A percentile compares a stretch with the other conserved stretches of the same genome.
phyloP scores from a whole-genome alignment of 345 rosid genomes.

The rapeseed (Brassica napus) region Da-Ae NC_063436.1:13605501-13606000 shows the following conservation, averaged over 20 bases:
- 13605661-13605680: neutral
- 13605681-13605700: neutral
- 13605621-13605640: too few species aligned
- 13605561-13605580: too few species aligned
- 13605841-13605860: neutral
- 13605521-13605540: too few species aligned
- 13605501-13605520: too few species aligned
- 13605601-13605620: too few species aligned
- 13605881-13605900: slow-evolving; percentile 50
- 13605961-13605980: slow-evolving; percentile 91
- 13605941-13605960: slow-evolving; percentile 77
- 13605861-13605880: neutral
- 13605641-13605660: too few species aligned
- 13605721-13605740: neutral
- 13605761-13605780: slow-evolving; percentile 20
- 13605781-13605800: neutral
- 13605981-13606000: slow-evolving; percentile 96
- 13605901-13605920: slow-evolving; percentile 88
- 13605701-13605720: neutral
- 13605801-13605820: slow-evolving; percentile 29
- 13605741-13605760: neutral
- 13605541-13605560: too few species aligned
- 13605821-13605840: neutral
- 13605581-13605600: too few species aligned
- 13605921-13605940: slow-evolving; percentile 73